Conservation (phyloP, 1,139 yeast species). For the Yamadazyma jaroonii region DNA sequence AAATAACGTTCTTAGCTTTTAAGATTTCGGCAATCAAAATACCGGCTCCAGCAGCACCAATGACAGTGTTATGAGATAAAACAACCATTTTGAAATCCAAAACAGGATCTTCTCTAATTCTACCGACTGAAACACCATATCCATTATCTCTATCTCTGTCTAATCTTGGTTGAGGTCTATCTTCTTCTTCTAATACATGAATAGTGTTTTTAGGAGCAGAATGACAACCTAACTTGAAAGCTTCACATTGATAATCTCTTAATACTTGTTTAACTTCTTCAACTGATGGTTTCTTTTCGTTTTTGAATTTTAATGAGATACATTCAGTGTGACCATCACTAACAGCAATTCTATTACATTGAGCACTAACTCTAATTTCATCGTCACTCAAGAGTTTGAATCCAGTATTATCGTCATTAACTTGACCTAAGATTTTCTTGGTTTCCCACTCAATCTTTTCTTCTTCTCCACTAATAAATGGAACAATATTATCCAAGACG, state of each 20-base stretch:
- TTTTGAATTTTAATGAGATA: slow-evolving; percentile 79
- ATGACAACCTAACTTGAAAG: slow-evolving; percentile 69
- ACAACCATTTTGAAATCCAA: slow-evolving; percentile 95
- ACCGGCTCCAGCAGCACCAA: slow-evolving; percentile 99
- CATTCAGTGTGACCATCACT: slow-evolving; percentile 98
- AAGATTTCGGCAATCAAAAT: slow-evolving; percentile 90
- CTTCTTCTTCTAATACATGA: slow-evolving; percentile 84
- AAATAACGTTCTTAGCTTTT: slow-evolving; percentile 72
- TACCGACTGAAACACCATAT: slow-evolving; percentile 92
- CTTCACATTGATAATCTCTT: slow-evolving; percentile 80
- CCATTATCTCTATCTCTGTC: slow-evolving; percentile 96
- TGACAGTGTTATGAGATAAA: slow-evolving; percentile 91
- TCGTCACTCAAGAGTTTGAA: slow-evolving; percentile 64
- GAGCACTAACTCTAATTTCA: slow-evolving; percentile 86
- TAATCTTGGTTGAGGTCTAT: slow-evolving; percentile 97
- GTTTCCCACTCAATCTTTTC: slow-evolving; percentile 99
- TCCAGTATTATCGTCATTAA: slow-evolving; percentile 52
- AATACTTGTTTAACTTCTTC: slow-evolving; percentile 74
- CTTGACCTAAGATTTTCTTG: slow-evolving; percentile 79
- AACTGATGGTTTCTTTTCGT: slow-evolving; percentile 79
- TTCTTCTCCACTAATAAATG: slow-evolving; percentile 95
- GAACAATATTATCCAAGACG: slow-evolving; percentile 89
- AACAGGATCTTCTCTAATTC: slow-evolving; percentile 90
- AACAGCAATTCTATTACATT: slow-evolving; percentile 95
- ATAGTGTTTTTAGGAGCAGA: slow-evolving; percentile 94